Evolutionary conservation across 352 stramenopile species (phyloP).

Genomic region (Phytopythium litorale): DNA sequence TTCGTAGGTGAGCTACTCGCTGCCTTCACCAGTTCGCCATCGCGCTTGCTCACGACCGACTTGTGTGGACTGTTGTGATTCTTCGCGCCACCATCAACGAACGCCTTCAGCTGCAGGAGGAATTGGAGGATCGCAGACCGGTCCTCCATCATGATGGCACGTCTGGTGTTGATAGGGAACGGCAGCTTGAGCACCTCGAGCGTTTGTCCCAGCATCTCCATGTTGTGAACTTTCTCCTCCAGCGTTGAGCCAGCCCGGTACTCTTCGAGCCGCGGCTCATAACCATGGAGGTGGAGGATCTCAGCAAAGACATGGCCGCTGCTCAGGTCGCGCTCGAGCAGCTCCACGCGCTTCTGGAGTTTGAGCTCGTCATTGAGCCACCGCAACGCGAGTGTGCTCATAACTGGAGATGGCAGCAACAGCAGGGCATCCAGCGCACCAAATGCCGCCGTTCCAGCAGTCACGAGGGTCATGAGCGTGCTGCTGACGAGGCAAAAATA

Average conservation of each 20-base stretch:
- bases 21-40: neutral
- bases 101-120: conserved; percentile 55
- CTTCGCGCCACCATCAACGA: conserved; percentile 23
- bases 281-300: conserved; percentile 42
- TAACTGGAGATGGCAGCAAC: conserved; percentile 10
- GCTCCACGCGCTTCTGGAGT: conserved; percentile 37
- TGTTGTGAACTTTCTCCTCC: conserved; percentile 47
- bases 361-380: conserved; percentile 68
- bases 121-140: conserved; percentile 49
- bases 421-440: neutral
- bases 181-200: conserved; percentile 33
- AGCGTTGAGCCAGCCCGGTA: conserved; percentile 37
- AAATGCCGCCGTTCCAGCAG: neutral
- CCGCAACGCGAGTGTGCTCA: conserved; percentile 56
- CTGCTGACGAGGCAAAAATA: neutral
- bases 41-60: neutral
- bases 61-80: neutral
- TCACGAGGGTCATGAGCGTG: neutral
- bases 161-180: conserved; percentile 37
- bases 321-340: conserved; percentile 59
- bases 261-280: conserved; percentile 42
- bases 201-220: conserved; percentile 44
- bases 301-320: conserved; percentile 68
- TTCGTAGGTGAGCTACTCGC: conserved; percentile 2
- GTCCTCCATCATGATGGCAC: conserved; percentile 68